Evolutionary conservation across 2,329 filamentous ascomycete species (phyloP), one percentile per base, ranked within the genome.

Genomic region (Knufia petricola): DNA sequence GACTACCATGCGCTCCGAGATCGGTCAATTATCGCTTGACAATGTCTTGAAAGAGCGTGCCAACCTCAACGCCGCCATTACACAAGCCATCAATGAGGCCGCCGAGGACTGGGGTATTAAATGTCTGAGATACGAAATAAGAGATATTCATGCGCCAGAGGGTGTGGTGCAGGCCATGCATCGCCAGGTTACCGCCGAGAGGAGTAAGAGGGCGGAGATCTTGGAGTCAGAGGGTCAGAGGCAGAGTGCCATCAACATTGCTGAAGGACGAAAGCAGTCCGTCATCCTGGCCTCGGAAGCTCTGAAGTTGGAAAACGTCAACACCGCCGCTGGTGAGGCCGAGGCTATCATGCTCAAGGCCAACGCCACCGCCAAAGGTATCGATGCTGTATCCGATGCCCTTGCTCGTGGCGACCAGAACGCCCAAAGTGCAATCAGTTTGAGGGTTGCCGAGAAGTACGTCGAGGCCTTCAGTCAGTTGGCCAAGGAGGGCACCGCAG

Each of bases 1-100:
- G 71, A 98, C 92, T 9, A 96, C 92, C 0, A 98, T 98, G 92
- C 87, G 92, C 61, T 94, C 85, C 62, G 92, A 98, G 69, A 98
- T 98, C 61, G 92, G 92, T 56, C 92, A 96, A 68, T 77, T 98
- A 52, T 86, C 87, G 1, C 84, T 98, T 60, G 92, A 98, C 68
- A 90, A 98, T 69, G 92, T 98, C 38, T 78, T 98, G 50, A 96
- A 96, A 67, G 92, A 98, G 75, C 87, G 92, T 55, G 87, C 89
- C 2, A 87, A 88, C 17, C 82, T 98, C 58, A 98, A 98, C 74
- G 88, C 81, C 56, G 96, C 98, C 71, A 98, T 98, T 65, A 96
- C 92, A n/a, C 84, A 87, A 50, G 90, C 92, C 37, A 96, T 98
- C 76, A 98, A 98, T 66, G 90, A 96, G 66, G 92, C 92, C 1